phyloP scores from a whole-genome alignment of 2,329 filamentous ascomycete genomes.

The Zasmidium cellare region DNA sequence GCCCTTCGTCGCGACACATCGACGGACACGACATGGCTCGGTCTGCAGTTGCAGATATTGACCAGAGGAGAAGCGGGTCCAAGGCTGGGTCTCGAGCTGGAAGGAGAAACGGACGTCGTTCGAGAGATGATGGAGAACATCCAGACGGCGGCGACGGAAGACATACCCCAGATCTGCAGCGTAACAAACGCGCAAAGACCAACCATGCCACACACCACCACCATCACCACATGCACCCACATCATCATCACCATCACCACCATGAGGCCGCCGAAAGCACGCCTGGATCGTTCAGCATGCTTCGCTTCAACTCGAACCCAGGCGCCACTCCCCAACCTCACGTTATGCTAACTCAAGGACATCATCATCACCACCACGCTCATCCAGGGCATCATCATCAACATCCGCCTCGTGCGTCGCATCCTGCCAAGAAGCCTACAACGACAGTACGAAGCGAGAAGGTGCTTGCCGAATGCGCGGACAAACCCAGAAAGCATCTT shows the following conservation, averaged over 20 bases:
- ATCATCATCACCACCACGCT: slow-evolving; percentile 38
- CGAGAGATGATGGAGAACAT: slow-evolving; percentile 72
- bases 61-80: slow-evolving; percentile 41
- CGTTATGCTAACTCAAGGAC: slow-evolving; percentile 19
- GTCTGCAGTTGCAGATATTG: slow-evolving; percentile 33
- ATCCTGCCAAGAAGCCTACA: slow-evolving; percentile 57
- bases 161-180: slow-evolving; percentile 42
- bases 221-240: slow-evolving; percentile 56
- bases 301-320: slow-evolving; percentile 30
- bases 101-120: slow-evolving; percentile 61
- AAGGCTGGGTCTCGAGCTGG: slow-evolving; percentile 44
- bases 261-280: slow-evolving; percentile 30
- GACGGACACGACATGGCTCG: slow-evolving; percentile 30
- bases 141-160: slow-evolving; percentile 51
- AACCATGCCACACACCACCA: slow-evolving; percentile 56
- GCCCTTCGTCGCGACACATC: slow-evolving; percentile 28
- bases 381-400: slow-evolving; percentile 39
- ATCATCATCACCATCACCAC: slow-evolving; percentile 44
- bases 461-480: slow-evolving; percentile 69
- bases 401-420: slow-evolving; percentile 35
- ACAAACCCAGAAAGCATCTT: slow-evolving; percentile 74
- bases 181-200: slow-evolving; percentile 65
- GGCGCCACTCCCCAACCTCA: neutral
- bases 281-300: slow-evolving; percentile 31
- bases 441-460: slow-evolving; percentile 67